phyloP scores from a whole-genome alignment of 1,284 basidiomycete species.

The Trametes pubescens region DNA sequence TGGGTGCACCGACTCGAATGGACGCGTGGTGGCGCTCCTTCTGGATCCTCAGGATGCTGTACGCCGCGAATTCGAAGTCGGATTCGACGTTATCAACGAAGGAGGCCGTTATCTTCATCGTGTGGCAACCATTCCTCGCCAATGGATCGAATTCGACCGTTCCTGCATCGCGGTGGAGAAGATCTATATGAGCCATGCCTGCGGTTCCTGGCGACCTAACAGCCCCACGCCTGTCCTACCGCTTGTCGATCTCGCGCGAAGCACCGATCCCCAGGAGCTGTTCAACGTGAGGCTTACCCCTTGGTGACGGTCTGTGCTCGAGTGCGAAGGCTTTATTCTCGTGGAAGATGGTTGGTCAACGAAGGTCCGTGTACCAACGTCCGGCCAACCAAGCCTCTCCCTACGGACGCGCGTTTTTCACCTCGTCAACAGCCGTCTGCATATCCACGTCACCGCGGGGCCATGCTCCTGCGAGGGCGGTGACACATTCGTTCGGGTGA shows the following conservation, averaged over 20 bases:
- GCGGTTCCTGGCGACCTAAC: background rate
- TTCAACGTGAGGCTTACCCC: background rate
- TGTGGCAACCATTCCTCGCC: background rate
- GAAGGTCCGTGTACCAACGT: no score
- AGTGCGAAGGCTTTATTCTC: background rate
- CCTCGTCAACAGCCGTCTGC: background rate
- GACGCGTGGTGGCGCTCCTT: background rate
- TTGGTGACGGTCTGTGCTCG: background rate
- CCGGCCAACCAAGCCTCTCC: background rate
- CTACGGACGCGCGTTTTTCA: background rate
- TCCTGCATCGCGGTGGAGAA: background rate
- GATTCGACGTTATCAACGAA: background rate
- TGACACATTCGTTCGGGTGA: background rate
- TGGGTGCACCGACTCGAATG: background rate
- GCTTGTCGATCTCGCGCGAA: background rate
- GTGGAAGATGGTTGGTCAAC: background rate
- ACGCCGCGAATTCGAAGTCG: background rate
- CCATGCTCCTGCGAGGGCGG: conserved; percentile 4
- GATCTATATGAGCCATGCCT: background rate
- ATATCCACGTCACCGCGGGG: conserved; percentile 3
- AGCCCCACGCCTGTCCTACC: background rate
- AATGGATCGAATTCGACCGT: background rate
- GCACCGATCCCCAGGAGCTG: background rate
- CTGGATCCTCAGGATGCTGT: background rate
- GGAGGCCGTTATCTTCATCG: background rate